A percentile compares a stretch with the other conserved stretches of the same genome.
phyloP scores from a whole-genome alignment of 352 stramenopile genomes.

The Pythium rhizo-oryzae region DNA sequence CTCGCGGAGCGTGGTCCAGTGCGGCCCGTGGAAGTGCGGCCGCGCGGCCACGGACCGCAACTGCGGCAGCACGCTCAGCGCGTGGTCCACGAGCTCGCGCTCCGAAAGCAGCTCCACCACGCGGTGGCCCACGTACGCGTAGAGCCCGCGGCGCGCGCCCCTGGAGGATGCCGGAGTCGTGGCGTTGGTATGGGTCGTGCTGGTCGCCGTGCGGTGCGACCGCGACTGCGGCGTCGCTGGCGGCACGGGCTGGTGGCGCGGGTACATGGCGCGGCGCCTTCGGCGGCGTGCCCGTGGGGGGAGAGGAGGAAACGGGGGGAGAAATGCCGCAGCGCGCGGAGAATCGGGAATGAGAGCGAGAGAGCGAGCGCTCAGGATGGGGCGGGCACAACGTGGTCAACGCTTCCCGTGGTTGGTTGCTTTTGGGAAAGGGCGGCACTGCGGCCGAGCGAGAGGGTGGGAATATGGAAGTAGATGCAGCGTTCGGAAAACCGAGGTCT shows the following conservation, averaged over 20 bases:
- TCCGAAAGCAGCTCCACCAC: slow-evolving; percentile 37
- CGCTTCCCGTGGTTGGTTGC: slow-evolving; percentile 3
- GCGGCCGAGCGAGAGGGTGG: background rate
- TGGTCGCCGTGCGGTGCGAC: background rate
- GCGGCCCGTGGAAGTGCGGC: slow-evolving; percentile 31
- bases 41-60: slow-evolving; percentile 28
- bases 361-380: background rate
- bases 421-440: slow-evolving; percentile 11
- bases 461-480: background rate
- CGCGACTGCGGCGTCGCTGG: too few relatives aligned
- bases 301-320: background rate
- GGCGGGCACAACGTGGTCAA: background rate
- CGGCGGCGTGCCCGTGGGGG: too few relatives aligned
- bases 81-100: slow-evolving; percentile 33
- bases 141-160: slow-evolving; percentile 16
- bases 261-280: background rate
- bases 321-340: background rate
- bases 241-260: background rate
- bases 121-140: slow-evolving; percentile 28
- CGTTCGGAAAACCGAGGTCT: background rate
- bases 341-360: background rate
- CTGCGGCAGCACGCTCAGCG: slow-evolving; percentile 32
- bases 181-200: background rate
- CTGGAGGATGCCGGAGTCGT: background rate
- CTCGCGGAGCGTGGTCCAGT: slow-evolving; percentile 31